Percentiles rank a stretch among this genome's conserved stretches.
phyloP scores from a whole-genome alignment of 2,329 filamentous ascomycete genomes.

The Calonectria hawksworthii region DNA sequence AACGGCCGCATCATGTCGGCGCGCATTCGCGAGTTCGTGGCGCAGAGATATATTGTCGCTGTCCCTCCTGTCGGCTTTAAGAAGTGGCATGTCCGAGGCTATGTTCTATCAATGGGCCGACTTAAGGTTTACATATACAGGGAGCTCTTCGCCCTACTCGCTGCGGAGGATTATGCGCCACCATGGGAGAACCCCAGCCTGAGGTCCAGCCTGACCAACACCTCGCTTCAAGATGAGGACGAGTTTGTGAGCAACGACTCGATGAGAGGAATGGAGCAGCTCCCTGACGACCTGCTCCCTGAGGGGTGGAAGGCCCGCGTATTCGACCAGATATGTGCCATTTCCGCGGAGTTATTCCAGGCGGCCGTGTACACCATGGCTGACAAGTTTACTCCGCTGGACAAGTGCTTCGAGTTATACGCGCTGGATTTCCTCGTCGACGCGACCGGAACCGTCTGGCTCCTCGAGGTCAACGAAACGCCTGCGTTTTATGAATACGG shows the following conservation, averaged over 20 bases:
- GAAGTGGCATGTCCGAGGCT: constrained; percentile 56
- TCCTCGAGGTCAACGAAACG: constrained; percentile 56
- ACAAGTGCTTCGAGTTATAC: constrained; percentile 56
- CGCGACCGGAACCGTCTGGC: constrained; percentile 48
- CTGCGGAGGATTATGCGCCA: constrained; percentile 51
- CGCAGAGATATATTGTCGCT: constrained; percentile 53
- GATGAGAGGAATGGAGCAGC: constrained; percentile 53
- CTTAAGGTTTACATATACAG: constrained; percentile 55
- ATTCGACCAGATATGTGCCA: constrained; percentile 52
- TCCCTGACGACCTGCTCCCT: constrained; percentile 47
- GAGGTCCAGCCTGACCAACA: constrained; percentile 54
- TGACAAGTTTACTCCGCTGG: constrained; percentile 53
- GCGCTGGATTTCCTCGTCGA: constrained; percentile 55
- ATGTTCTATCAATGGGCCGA: constrained; percentile 53
- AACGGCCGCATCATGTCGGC: constrained; percentile 53
- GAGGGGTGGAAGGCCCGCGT: constrained; percentile 50
- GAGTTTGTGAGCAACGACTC: constrained; percentile 49
- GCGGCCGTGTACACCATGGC: constrained; percentile 55
- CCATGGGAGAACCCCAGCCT: constrained; percentile 53
- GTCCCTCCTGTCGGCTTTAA: constrained; percentile 49
- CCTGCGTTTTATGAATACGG: constrained; percentile 55
- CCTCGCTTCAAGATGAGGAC: constrained; percentile 52
- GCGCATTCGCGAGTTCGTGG: constrained; percentile 55
- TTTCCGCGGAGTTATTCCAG: constrained; percentile 51
- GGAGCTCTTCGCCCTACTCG: constrained; percentile 54